phyloP scores from a whole-genome alignment of 352 stramenopile genomes.

The Phytophthora palmivora region DNA sequence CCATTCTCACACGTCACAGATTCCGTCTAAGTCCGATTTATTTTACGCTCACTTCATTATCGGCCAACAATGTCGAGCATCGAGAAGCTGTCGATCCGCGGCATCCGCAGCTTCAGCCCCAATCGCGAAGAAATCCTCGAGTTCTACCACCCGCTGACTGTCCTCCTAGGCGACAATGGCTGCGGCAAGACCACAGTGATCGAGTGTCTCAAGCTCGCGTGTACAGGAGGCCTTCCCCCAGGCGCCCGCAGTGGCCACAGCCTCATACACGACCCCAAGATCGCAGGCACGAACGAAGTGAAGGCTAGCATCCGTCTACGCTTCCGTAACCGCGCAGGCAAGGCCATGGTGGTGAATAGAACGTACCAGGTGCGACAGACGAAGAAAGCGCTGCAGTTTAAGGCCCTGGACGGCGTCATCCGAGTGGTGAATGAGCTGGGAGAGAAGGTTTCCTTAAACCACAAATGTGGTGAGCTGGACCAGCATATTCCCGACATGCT shows the following conservation, averaged over 20 bases:
- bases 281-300: conserved; percentile 92
- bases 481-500: conserved; percentile 94
- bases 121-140: conserved; percentile 96
- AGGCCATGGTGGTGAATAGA: conserved; percentile 92
- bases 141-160: conserved; percentile 99
- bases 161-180: conserved; percentile 97
- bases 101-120: conserved; percentile 97
- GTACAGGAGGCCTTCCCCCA: conserved; percentile 95
- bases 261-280: conserved; percentile 98
- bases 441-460: conserved; percentile 91
- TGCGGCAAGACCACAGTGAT: conserved; percentile 99
- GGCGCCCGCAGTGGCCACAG: conserved; percentile 89
- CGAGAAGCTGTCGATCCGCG: conserved; percentile 98
- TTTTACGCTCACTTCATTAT: conserved; percentile 2
- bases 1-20: conserved; percentile 1
- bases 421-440: conserved; percentile 91
- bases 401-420: conserved; percentile 96
- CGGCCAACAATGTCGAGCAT: conserved; percentile 96
- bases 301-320: conserved; percentile 90
- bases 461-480: conserved; percentile 97
- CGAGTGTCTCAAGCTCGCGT: conserved; percentile 98
- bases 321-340: conserved; percentile 92
- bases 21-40: neutral
- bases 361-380: conserved; percentile 96
- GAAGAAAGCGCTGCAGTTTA: conserved; percentile 93